Evolutionary conservation across 352 stramenopile species (phyloP), one percentile per base, ranked within the genome.

Genomic region (Halophytophthora batemanensis): DNA sequence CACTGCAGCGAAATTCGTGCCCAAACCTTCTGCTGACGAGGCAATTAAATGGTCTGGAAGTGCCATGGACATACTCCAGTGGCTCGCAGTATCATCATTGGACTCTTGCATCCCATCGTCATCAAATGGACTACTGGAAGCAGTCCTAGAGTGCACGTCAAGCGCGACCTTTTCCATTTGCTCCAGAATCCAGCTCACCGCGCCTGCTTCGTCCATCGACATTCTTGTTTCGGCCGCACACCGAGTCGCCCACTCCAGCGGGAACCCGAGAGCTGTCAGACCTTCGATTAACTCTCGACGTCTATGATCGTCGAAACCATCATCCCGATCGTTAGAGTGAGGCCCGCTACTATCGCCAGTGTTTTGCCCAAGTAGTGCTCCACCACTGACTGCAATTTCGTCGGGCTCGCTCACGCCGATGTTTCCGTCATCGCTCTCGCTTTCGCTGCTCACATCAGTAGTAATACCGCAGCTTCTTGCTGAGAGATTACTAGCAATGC

Each of bases 161-260:
- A 52, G 29, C 3, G 48, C 55, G 13, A 93, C 80, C 11, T 87
- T 70, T 45, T 94, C 84, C 82, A 97, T 96, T 61, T 89, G 70
- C 45, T 97, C 85, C 7, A 97, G 79, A 42, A 97, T 96, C 90
- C 90, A 96, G 21, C 70, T 66, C 17, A 95, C 87, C 6, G 87
- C 86, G 17, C 63, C 69, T 23, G 77, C 88, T 60, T 95, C 85
- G 41, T 74, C 67, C 18, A 66, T 60, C 0, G 57, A 54, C 18
- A 70, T 61, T 53, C 33, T 62, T 0, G 76, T 77, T 59, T 91
- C 77, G 1, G 55, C 46, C 18, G 76, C 82, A 56, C 79, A 94
- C 28, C 64, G 81, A 11, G 64, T 62, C 2, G 76, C 78, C 77
- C 85, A 96, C 31, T 93, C 80, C 2, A 82, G 54, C 1, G 90